Evolutionary conservation across 2,329 filamentous ascomycete species (phyloP).

Genomic region (Cordyceps militaris): DNA sequence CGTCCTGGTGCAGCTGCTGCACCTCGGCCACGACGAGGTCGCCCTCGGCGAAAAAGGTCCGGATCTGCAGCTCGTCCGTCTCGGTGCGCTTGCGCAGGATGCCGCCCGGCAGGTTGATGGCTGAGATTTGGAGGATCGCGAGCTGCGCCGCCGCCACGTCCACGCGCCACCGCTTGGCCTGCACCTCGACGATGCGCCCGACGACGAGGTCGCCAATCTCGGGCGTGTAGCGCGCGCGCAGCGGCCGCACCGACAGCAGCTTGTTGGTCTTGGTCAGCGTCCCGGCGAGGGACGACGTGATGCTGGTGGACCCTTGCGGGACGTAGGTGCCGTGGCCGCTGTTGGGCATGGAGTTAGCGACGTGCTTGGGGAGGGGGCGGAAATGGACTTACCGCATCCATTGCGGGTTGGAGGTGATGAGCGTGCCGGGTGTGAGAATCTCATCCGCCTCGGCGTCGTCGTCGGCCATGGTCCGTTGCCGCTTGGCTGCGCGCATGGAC

Average conservation of each 20-base stretch:
- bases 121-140: conserved; percentile 74
- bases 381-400: conserved; percentile 68
- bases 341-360: conserved; percentile 4
- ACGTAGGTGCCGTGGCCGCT: conserved; percentile 92
- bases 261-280: conserved; percentile 93
- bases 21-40: conserved; percentile 93
- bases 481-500: conserved; percentile 37
- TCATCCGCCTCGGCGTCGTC: conserved; percentile 29
- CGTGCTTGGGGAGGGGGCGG: no score
- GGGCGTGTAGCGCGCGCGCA: conserved; percentile 87
- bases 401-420: conserved; percentile 85
- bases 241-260: conserved; percentile 80
- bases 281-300: conserved; percentile 85
- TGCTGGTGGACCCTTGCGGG: conserved; percentile 54
- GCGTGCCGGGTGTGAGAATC: conserved; percentile 82
- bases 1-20: conserved; percentile 80
- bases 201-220: conserved; percentile 96
- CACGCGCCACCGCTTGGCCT: conserved; percentile 87
- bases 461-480: conserved; percentile 24
- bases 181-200: conserved; percentile 90
- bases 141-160: conserved; percentile 86
- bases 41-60: conserved; percentile 93
- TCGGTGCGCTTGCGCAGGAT: conserved; percentile 87
- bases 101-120: conserved; percentile 91
- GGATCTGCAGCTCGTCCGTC: conserved; percentile 94